A percentile compares a stretch with the other conserved stretches of the same genome.
phyloP scores from a whole-genome alignment of 257 asterid genomes.

The Verbena officinalis region DNA sequence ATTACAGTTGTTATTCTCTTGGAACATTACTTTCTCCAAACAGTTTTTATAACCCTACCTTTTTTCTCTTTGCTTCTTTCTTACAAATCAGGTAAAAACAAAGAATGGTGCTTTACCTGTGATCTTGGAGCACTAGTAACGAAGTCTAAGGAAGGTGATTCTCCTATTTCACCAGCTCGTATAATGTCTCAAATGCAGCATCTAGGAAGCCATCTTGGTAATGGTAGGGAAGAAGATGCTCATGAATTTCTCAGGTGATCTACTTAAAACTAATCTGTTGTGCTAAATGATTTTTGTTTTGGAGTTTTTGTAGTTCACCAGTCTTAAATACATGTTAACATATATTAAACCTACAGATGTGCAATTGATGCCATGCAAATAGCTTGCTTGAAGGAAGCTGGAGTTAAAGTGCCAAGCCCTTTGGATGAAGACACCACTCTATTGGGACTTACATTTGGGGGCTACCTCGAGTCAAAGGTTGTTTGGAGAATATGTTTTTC shows the following conservation, averaged over 20 bases:
- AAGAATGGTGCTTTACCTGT: conserved; percentile 83
- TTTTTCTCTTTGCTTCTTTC: conserved; percentile 17
- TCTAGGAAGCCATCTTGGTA: conserved; percentile 66
- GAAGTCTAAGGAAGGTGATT: conserved; percentile 54
- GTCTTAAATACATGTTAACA: conserved; percentile 5
- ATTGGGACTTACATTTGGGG: conserved; percentile 84
- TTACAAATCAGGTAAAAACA: conserved; percentile 48
- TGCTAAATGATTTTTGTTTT: conserved; percentile 4
- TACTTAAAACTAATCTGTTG: too few species aligned
- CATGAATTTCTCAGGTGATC: conserved; percentile 86
- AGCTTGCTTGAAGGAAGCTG: conserved; percentile 63
- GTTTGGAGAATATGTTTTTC: conserved; percentile 19
- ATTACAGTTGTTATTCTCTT: neutral
- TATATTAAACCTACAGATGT: conserved; percentile 44
- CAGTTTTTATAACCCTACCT: conserved; percentile 19
- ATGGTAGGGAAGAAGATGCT: conserved; percentile 90
- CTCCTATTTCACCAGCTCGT: conserved; percentile 63
- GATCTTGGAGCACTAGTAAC: conserved; percentile 65
- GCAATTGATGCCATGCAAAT: conserved; percentile 80
- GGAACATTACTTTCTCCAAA: neutral
- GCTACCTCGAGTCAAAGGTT: conserved; percentile 88
- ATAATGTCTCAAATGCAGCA: conserved; percentile 61
- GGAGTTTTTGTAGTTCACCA: conserved; percentile 1
- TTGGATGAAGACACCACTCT: conserved; percentile 72
- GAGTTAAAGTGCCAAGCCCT: conserved; percentile 44